A percentile compares a stretch with the other conserved stretches of the same genome.
These are phyloP conservation scores for Eremomyces bilateralis DNA, from an alignment of 495 filamentous ascomycete species.

Conservation along the genomic window DNA sequence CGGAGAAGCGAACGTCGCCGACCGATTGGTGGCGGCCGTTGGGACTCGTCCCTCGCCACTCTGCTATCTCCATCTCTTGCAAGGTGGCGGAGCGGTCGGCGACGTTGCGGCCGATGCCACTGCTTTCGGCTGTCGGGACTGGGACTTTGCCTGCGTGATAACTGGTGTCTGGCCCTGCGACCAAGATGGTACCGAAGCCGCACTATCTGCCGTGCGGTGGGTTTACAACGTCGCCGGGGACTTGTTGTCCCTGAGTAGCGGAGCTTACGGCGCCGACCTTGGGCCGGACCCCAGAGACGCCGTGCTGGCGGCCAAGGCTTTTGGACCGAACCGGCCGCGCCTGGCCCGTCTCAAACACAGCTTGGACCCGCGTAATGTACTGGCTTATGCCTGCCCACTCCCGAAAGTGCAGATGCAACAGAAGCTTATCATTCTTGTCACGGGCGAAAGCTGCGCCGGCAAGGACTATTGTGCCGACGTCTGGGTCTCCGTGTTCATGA, in stretches of 20 bases:
- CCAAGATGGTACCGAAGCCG: slow-evolving; percentile 27
- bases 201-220: slow-evolving; percentile 27
- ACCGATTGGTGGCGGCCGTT: slow-evolving; percentile 25
- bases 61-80: slow-evolving; percentile 42
- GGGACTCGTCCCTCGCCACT: slow-evolving; percentile 29
- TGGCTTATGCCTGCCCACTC: slow-evolving; percentile 34
- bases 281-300: slow-evolving; percentile 39
- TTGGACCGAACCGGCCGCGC: slow-evolving; percentile 31
- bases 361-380: slow-evolving; percentile 29
- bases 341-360: slow-evolving; percentile 30
- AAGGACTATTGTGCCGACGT: slow-evolving; percentile 38
- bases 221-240: slow-evolving; percentile 30
- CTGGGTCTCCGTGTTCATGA: slow-evolving; percentile 27
- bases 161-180: slow-evolving; percentile 40
- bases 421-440: slow-evolving; percentile 37
- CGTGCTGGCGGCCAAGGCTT: slow-evolving; percentile 29
- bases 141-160: slow-evolving; percentile 41
- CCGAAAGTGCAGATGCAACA: slow-evolving; percentile 19
- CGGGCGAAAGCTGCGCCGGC: slow-evolving; percentile 33
- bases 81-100: slow-evolving; percentile 32
- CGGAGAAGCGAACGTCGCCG: slow-evolving; percentile 19
- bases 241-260: slow-evolving; percentile 28
- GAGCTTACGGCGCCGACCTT: slow-evolving; percentile 38
- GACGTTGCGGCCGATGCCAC: slow-evolving; percentile 26
- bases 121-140: slow-evolving; percentile 42